A percentile compares a stretch with the other conserved stretches of the same genome.
phyloP scores from a whole-genome alignment of 2,329 filamentous ascomycete species.

The Cercospora zeina region DNA sequence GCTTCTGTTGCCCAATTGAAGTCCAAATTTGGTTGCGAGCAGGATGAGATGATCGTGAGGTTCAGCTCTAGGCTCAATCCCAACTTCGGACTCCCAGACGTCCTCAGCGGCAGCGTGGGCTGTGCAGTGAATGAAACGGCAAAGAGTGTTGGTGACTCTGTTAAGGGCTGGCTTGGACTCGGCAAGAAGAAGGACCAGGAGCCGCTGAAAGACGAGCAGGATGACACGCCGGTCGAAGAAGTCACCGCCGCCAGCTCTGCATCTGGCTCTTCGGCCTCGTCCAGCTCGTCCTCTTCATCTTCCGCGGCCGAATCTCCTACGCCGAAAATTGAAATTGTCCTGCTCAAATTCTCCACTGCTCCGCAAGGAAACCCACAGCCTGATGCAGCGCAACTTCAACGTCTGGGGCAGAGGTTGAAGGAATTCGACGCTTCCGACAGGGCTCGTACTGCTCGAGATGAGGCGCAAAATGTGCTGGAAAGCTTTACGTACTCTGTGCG shows the following conservation, averaged over 20 bases:
- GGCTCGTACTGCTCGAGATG: slow-evolving; percentile 73
- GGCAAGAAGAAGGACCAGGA: slow-evolving; percentile 86
- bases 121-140: slow-evolving; percentile 75
- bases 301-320: slow-evolving; percentile 48
- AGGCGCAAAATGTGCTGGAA: slow-evolving; percentile 90
- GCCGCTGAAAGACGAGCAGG: slow-evolving; percentile 59
- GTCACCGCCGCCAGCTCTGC: slow-evolving; percentile 36
- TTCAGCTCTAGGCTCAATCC: slow-evolving; percentile 71
- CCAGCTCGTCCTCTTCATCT: slow-evolving; percentile 45
- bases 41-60: slow-evolving; percentile 76
- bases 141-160: slow-evolving; percentile 80
- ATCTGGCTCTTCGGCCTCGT: slow-evolving; percentile 39
- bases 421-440: slow-evolving; percentile 86
- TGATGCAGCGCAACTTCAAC: slow-evolving; percentile 60
- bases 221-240: slow-evolving; percentile 50
- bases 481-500: slow-evolving; percentile 85
- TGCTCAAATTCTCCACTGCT: slow-evolving; percentile 50
- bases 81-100: slow-evolving; percentile 75
- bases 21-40: slow-evolving; percentile 73
- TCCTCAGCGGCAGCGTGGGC: slow-evolving; percentile 73
- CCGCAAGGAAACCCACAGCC: slow-evolving; percentile 55
- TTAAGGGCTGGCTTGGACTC: slow-evolving; percentile 95
- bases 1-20: slow-evolving; percentile 75
- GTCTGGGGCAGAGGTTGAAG: slow-evolving; percentile 66
- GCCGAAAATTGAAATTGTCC: slow-evolving; percentile 54